Evolutionary conservation across 345 rosid genomes (phyloP).

Genomic region (Camelina hispida): DNA sequence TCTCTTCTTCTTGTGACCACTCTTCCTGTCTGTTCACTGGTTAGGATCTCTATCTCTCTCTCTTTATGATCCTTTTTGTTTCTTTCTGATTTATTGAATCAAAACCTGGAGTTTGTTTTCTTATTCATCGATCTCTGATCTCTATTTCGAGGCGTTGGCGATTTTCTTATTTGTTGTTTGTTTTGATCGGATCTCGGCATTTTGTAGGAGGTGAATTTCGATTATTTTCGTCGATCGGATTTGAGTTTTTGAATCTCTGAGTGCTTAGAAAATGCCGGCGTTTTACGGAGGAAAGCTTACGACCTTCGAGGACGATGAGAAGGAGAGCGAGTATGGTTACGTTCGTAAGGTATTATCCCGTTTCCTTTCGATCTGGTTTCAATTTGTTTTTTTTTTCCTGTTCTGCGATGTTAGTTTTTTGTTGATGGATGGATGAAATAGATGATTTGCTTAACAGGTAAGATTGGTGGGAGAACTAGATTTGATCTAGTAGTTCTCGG

Average conservation of each 20-base stretch:
- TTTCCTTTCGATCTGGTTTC: constrained; percentile 35
- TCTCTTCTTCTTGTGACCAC: constrained; percentile 43
- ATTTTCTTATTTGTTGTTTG: constrained; percentile 22
- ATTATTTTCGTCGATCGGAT: not conserved
- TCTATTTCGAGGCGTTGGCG: not conserved
- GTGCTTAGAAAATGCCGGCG: constrained; percentile 67
- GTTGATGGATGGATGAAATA: constrained; percentile 7
- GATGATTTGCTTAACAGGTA: constrained; percentile 28
- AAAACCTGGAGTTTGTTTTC: constrained; percentile 25
- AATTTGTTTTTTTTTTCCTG: not conserved
- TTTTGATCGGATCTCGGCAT: constrained; percentile 47
- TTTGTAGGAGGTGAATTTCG: constrained; percentile 33
- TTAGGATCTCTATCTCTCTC: constrained; percentile 34
- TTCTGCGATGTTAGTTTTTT: constrained; percentile 18
- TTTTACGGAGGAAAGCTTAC: constrained; percentile 86
- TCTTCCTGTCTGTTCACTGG: constrained; percentile 42
- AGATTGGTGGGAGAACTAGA: constrained; percentile 9
- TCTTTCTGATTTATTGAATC: constrained; percentile 26
- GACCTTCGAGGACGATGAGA: constrained; percentile 93
- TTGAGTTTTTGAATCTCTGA: constrained; percentile 25
- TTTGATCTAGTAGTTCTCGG: constrained; percentile 26
- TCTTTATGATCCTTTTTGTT: constrained; percentile 14
- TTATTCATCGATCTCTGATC: constrained; percentile 36
- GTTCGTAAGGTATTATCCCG: constrained; percentile 77
- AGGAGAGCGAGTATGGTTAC: constrained; percentile 99